These are phyloP conservation scores for Malassezia slooffiae DNA, from an alignment of 1,284 basidiomycete genomes.

Conservation along the genomic window DNA sequence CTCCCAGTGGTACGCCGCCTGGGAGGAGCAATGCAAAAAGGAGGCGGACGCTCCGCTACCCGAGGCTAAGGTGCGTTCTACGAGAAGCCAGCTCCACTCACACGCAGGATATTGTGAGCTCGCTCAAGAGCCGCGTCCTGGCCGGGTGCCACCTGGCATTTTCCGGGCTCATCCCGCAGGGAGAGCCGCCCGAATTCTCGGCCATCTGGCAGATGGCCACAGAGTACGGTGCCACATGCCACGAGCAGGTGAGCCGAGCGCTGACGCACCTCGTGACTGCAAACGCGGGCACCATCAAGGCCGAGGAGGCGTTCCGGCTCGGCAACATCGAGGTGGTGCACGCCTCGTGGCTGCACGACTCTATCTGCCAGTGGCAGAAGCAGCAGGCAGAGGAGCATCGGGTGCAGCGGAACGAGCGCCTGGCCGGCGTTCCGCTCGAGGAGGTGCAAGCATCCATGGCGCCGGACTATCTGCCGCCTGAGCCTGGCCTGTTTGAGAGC, in stretches of 20 bases:
- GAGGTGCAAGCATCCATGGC: constrained; percentile 1
- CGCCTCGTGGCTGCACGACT: constrained; percentile 77
- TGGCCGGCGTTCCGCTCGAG: not conserved
- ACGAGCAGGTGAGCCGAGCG: constrained; percentile 57
- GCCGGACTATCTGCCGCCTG: not conserved
- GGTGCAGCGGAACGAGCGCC: constrained; percentile 13
- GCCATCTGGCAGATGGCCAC: constrained; percentile 78
- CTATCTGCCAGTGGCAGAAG: constrained; percentile 65
- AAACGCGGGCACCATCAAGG: constrained; percentile 75
- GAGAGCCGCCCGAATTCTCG: constrained; percentile 62
- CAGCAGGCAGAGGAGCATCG: constrained; percentile 64
- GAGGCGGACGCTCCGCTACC: not conserved
- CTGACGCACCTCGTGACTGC: constrained; percentile 86
- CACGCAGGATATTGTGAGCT: constrained; percentile 67
- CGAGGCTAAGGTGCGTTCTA: constrained; percentile 1
- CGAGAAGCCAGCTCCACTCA: not conserved
- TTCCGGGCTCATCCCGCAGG: constrained; percentile 82
- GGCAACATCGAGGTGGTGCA: constrained; percentile 66
- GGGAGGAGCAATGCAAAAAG: constrained; percentile 10
- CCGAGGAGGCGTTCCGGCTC: constrained; percentile 60
- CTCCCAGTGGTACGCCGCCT: constrained; percentile 56
- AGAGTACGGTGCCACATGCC: constrained; percentile 76
- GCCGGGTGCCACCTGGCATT: constrained; percentile 71
- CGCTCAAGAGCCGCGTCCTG: constrained; percentile 64
- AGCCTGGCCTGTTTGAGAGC: not conserved